Base-by-base conservation (phyloP, 2,329 filamentous ascomycete species). In the Ceratocystiopsis sp. region DNA sequence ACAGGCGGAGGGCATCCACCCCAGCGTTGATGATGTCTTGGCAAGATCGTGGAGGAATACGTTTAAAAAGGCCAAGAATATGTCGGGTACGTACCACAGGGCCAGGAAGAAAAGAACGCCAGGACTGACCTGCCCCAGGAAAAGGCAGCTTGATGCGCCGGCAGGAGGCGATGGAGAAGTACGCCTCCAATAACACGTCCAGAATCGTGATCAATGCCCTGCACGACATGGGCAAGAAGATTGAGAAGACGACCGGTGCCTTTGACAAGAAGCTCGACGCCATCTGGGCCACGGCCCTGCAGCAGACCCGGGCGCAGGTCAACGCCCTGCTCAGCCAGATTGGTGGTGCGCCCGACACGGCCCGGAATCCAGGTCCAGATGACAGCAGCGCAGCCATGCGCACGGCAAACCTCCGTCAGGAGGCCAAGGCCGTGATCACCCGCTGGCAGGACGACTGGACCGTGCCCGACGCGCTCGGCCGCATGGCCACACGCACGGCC, bases 381-480 rank as follows among this genome's bases (percentile, higher is more conserved):
- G 25, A 29, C 25, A 8, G 10, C 2, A 11, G 10, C 10, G 25
- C 25, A 11, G 6, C 25, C 25, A 29, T 11, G 4, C 25, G 25
- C 7, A 8, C 25, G 25, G 9, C 25, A 2, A 29, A 29, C 25
- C 6, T 29, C 25, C 25, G 25, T 8, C 25, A 29, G 9, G 25
- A 29, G 25, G 25, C 25, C 14, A 36, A 37, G 4, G 9, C 14
- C 8, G 7, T 43, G 12, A 5, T 46, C 4, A 3, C 37, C 15
- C 1, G n/a, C 2, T 46, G 45, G 42, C 41, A 46, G 12, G 36
- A 36, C 4, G 39, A 43, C 36, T 43, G 45, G 45, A 39, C 35
- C 17, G 21, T 38, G 2, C 42, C 45, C 8, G 36, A 41, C 4
- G 39, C 14, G 6, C 29, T 21, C 19, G 19, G 38, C 4, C 21